These are phyloP conservation scores for Yamadazyma taylorii DNA, from an alignment of 1,139 yeast species.

Conservation along the genomic window DNA sequence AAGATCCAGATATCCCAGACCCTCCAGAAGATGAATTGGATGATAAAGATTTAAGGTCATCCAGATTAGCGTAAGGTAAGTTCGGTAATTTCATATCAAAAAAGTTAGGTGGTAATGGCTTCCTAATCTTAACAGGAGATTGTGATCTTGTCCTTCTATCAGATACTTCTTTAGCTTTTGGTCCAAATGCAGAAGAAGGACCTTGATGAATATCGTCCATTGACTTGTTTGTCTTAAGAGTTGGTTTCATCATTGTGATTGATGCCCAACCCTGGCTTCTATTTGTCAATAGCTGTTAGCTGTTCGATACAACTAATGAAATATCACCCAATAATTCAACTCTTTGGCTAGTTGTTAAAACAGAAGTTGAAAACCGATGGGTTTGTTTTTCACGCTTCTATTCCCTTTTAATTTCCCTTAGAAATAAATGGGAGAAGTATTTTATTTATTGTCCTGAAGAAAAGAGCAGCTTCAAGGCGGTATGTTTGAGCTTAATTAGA, in stretches of 20 bases:
- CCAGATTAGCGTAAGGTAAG: constrained; percentile 20
- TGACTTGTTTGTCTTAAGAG: constrained; percentile 12
- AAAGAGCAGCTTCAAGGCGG: constrained; percentile 2
- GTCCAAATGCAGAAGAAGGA: not conserved
- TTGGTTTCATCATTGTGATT: constrained; percentile 4
- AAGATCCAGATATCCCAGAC: constrained; percentile 4
- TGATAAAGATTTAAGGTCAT: constrained; percentile 16
- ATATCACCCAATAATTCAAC: not conserved
- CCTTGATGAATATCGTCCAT: constrained; percentile 23
- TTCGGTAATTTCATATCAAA: constrained; percentile 26
- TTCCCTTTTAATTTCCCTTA: too few relatives aligned
- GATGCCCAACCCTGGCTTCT: not conserved
- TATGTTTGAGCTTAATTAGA: not conserved
- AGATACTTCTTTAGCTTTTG: too few relatives aligned
- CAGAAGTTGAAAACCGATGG: too few relatives aligned
- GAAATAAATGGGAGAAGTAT: too few relatives aligned
- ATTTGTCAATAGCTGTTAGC: not conserved
- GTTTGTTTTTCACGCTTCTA: too few relatives aligned
- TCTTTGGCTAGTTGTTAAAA: too few relatives aligned
- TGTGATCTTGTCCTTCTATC: constrained; percentile 30
- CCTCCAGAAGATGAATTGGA: constrained; percentile 11
- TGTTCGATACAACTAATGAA: not conserved
- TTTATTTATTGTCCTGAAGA: too few relatives aligned
- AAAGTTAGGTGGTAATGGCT: constrained; percentile 25
- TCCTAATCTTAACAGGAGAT: constrained; percentile 32